Evolutionary conservation across 129 eudicot species (phyloP).

Genomic region (Pittosporum tobira): DNA sequence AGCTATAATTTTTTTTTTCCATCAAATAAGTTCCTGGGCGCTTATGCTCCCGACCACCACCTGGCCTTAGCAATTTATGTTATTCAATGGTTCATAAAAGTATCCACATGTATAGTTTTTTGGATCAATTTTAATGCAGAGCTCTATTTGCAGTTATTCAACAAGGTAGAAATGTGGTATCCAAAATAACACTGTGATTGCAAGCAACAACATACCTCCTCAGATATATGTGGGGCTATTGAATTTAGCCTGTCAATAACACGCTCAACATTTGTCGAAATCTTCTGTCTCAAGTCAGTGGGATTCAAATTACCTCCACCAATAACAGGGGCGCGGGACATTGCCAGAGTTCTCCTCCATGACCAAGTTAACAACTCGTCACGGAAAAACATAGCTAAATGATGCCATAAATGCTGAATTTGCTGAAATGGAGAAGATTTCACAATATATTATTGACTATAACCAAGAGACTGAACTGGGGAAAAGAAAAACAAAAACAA

Average conservation of each 20-base stretch:
- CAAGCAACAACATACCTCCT: constrained; percentile 58
- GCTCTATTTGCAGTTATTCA: too few relatives aligned
- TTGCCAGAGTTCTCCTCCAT: constrained; percentile 77
- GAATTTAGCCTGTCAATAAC: constrained; percentile 54
- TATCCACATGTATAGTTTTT: too few relatives aligned
- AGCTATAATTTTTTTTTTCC: too few relatives aligned
- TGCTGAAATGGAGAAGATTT: constrained; percentile 61
- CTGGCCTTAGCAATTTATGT: too few relatives aligned
- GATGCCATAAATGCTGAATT: constrained; percentile 87
- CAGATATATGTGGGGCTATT: constrained; percentile 74
- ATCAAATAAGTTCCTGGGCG: too few relatives aligned
- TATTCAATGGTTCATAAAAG: too few relatives aligned
- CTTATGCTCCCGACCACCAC: too few relatives aligned
- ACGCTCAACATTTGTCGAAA: constrained; percentile 68
- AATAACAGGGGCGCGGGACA: constrained; percentile 61
- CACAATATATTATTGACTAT: neutral
- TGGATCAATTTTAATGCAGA: too few relatives aligned
- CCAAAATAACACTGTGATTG: constrained; percentile 9
- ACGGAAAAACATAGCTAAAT: constrained; percentile 97
- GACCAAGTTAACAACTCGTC: constrained; percentile 96
- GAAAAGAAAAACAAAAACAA: neutral
- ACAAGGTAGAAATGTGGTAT: neutral
- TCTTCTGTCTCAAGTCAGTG: constrained; percentile 62
- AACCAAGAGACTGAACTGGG: too few relatives aligned
- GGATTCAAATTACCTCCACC: constrained; percentile 67